These are phyloP conservation scores for Phytophthora idaei DNA, from an alignment of 352 stramenopile species.

Conservation along the genomic window DNA sequence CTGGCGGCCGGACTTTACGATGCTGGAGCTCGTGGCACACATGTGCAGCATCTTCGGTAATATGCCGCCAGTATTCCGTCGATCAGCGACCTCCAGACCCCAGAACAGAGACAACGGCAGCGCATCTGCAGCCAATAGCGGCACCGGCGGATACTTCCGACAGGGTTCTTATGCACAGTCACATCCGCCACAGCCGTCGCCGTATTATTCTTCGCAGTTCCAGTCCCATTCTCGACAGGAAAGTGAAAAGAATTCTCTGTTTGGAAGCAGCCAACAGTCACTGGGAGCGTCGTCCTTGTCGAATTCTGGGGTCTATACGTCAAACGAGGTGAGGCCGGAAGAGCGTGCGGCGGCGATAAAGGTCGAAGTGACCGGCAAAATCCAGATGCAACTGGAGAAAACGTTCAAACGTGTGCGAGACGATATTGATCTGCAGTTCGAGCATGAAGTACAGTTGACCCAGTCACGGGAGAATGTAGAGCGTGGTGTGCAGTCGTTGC, in stretches of 20 bases:
- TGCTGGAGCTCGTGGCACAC: slow-evolving; percentile 85
- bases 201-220: slow-evolving; percentile 40
- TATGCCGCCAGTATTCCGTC: slow-evolving; percentile 84
- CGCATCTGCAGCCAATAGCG: slow-evolving; percentile 19
- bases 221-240: slow-evolving; percentile 34
- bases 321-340: slow-evolving; percentile 31
- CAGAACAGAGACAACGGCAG: slow-evolving; percentile 42
- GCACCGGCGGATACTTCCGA: slow-evolving; percentile 54
- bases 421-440: slow-evolving; percentile 87
- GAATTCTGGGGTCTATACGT: slow-evolving; percentile 20
- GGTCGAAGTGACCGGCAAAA: slow-evolving; percentile 75
- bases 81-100: slow-evolving; percentile 51
- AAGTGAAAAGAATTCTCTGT: slow-evolving; percentile 46
- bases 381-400: slow-evolving; percentile 80
- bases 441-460: slow-evolving; percentile 83
- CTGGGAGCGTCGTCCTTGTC: slow-evolving; percentile 19
- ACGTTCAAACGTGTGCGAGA: slow-evolving; percentile 85
- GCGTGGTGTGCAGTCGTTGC: slow-evolving; percentile 74
- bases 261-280: slow-evolving; percentile 43
- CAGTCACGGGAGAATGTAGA: slow-evolving; percentile 82
- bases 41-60: slow-evolving; percentile 92
- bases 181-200: slow-evolving; percentile 37
- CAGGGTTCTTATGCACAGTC: slow-evolving; percentile 42
- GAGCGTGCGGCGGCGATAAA: slow-evolving; percentile 64
- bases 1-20: slow-evolving; percentile 83